A percentile compares a stretch with the other conserved stretches of the same genome.
phyloP scores from a whole-genome alignment of 305 asterid species.

The Rubia peregrina region DNA sequence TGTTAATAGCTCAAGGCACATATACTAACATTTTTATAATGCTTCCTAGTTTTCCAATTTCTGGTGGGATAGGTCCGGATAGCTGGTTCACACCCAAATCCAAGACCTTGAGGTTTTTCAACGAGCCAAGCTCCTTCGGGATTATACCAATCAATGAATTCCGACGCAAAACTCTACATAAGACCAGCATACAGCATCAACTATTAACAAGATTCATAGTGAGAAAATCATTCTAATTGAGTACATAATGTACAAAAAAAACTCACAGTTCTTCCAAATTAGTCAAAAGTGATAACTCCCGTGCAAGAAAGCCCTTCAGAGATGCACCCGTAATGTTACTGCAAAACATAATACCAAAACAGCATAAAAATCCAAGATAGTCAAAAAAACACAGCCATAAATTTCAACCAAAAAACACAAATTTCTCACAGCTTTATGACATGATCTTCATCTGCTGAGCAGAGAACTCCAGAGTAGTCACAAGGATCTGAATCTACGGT shows the following conservation, averaged over 20 bases:
- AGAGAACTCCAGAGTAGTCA: slow-evolving; percentile 66
- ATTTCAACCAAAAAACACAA: background rate
- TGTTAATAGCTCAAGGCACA: slow-evolving; percentile 12
- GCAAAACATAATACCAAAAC: slow-evolving; percentile 27
- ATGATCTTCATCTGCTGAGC: slow-evolving; percentile 60
- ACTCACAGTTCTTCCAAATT: slow-evolving; percentile 75
- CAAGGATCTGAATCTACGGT: slow-evolving; percentile 76
- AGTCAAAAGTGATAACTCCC: slow-evolving; percentile 52
- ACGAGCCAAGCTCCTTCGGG: slow-evolving; percentile 77
- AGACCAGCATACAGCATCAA: slow-evolving; percentile 19
- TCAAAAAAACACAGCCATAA: slow-evolving; percentile 6
- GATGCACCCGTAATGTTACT: slow-evolving; percentile 84
- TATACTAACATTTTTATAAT: slow-evolving; percentile 59
- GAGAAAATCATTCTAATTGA: background rate
- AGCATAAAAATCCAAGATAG: slow-evolving; percentile 13
- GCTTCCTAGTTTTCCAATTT: slow-evolving; percentile 65
- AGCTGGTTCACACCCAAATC: slow-evolving; percentile 81
- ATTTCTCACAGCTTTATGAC: slow-evolving; percentile 71
- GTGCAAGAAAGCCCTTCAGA: slow-evolving; percentile 76
- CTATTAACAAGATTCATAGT: slow-evolving; percentile 6
- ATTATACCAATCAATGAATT: slow-evolving; percentile 70
- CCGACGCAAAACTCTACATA: slow-evolving; percentile 63
- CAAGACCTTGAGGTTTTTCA: slow-evolving; percentile 63
- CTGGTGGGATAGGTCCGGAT: slow-evolving; percentile 76
- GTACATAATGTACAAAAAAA: slow-evolving; percentile 1